Conservation (phyloP, 148 eudicot genomes). For the Camellia sinensis region DNA sequence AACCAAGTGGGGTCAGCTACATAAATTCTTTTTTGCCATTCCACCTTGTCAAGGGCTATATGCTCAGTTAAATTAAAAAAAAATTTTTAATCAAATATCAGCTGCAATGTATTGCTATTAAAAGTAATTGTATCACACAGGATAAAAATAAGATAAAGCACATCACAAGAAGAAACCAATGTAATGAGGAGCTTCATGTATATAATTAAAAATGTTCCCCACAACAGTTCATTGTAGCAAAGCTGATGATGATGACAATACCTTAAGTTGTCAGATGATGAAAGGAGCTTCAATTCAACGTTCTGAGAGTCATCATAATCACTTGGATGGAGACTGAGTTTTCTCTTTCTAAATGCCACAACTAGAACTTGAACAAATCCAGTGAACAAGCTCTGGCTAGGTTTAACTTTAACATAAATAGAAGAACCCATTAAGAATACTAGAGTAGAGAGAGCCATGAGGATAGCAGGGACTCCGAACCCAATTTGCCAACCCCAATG, state of each 20-base stretch:
- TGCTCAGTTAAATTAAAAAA: too few species aligned
- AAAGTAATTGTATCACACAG: not conserved
- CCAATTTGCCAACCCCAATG: conserved; percentile 24
- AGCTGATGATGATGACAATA: not conserved
- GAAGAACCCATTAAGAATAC: conserved; percentile 16
- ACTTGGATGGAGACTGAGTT: conserved; percentile 1
- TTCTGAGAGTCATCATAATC: not conserved
- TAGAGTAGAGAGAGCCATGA: conserved; percentile 14
- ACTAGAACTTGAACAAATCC: conserved; percentile 15
- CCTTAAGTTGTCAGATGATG: conserved; percentile 7
- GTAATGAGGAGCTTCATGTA: not conserved
- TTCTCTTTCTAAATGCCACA: conserved; percentile 13
- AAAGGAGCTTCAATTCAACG: conserved; percentile 1
- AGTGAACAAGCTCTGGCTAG: conserved; percentile 16
- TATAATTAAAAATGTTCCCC: not conserved
- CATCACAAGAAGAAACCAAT: not conserved
- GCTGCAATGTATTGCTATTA: not conserved
- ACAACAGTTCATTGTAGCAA: not conserved
- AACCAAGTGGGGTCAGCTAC: too few species aligned
- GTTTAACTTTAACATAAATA: conserved; percentile 13
- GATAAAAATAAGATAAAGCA: not conserved
- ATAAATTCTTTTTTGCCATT: too few species aligned
- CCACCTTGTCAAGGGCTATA: too few species aligned
- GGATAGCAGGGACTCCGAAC: conserved; percentile 15
- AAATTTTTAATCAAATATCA: not conserved